These are phyloP conservation scores for Juglanconis oblonga DNA, from an alignment of 2,329 filamentous ascomycete genomes.

Conservation along the genomic window DNA sequence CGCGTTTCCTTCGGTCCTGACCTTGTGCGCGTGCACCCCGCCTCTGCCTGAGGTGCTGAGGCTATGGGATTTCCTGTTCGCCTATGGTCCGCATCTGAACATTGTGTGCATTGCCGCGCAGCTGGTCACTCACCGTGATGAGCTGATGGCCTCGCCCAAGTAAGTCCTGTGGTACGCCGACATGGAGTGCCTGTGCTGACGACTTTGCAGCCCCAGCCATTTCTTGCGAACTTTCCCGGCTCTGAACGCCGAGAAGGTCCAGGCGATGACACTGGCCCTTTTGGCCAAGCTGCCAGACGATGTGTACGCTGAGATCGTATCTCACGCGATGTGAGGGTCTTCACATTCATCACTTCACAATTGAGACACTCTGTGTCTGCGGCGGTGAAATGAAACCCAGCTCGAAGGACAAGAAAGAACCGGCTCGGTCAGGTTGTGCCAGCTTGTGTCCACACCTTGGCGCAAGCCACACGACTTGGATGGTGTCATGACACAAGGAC, in stretches of 20 bases:
- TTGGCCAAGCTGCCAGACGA: conserved; percentile 88
- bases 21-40: conserved; percentile 91
- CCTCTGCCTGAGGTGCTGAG: conserved; percentile 88
- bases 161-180: conserved; percentile 34
- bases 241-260: conserved; percentile 79
- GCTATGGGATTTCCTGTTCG: conserved; percentile 96
- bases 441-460: background rate
- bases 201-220: conserved; percentile 72
- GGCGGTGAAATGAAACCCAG: background rate
- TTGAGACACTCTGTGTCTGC: background rate
- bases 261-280: conserved; percentile 79
- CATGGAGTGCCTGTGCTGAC: background rate
- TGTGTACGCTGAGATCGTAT: conserved; percentile 84
- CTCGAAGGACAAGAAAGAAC: no score
- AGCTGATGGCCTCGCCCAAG: conserved; percentile 81
- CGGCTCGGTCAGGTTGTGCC: no score
- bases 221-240: conserved; percentile 84
- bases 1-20: conserved; percentile 92
- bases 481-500: background rate
- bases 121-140: conserved; percentile 80
- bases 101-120: conserved; percentile 96
- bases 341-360: background rate
- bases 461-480: background rate
- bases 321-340: conserved; percentile 68
- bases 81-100: conserved; percentile 92